Evolutionary conservation across 352 stramenopile genomes (phyloP), one percentile per base, ranked within the genome.

Genomic region (Blastocystis sp.): DNA sequence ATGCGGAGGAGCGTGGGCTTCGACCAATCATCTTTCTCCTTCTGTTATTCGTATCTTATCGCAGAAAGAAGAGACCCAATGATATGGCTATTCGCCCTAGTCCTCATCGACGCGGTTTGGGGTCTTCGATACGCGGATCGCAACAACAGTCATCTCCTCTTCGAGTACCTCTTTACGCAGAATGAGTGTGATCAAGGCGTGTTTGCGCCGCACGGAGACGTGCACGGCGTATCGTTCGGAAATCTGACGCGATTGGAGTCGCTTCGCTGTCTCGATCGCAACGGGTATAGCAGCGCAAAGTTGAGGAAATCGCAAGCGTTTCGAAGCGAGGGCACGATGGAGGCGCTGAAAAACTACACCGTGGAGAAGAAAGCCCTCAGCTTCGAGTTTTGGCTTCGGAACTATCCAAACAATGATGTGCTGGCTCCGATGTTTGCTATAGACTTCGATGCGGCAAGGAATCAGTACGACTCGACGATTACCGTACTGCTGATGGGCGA

Each of bases 101-200:
- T 81, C 31, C 26, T 81, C 6, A 16, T 55, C 16, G 6, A 6
- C 6, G 45, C 16, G 45, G 45, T 55, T 65, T 9, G 26, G 12
- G 61, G 3, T 41, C n/a, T 85, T 13, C 6, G 41, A 35, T 85
- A 69, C 50, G 19, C 31, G 31, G 74, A 85, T 41, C 51, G 74
- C 31, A 69, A 85, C n/a, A 29, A 85, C 51, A 85, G 51, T 19
- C 51, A 67, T 69, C 74, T 69, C 16, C 55, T 85, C 41, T 85
- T 85, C 45, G 74, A 85, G 60, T 85, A 85, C 41, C 21, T n/a
- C 35, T 85, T 85, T 37, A 31, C 41, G 24, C 45, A 85, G 45
- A 61, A 51, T 3, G 74, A 85, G 60, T 85, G 74, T 69, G 51
- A 85, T 55, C 67, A 69, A 12, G 74, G 74, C 0, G 31, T 69